phyloP scores from a whole-genome alignment of 1,139 yeast species.

The Hansenula lynferdii region DNA sequence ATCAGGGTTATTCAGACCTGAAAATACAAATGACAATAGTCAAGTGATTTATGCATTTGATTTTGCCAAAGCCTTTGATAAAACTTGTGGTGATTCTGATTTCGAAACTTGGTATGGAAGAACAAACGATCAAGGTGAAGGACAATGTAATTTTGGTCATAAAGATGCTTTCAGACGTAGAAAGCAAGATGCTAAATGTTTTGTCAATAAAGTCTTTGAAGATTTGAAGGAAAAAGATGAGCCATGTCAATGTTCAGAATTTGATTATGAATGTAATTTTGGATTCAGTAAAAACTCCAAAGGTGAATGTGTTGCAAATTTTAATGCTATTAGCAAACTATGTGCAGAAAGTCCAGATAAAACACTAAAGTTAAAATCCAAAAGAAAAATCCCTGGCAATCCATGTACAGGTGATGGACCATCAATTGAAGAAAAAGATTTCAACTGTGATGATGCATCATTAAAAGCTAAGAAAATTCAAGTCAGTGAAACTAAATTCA shows the following conservation, averaged over 20 bases:
- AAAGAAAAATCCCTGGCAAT: slow-evolving; percentile 43
- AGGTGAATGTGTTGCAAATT: slow-evolving; percentile 51
- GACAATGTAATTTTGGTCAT: slow-evolving; percentile 71
- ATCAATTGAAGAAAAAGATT: slow-evolving; percentile 14
- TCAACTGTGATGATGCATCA: slow-evolving; percentile 24
- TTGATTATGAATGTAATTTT: slow-evolving; percentile 70
- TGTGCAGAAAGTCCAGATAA: slow-evolving; percentile 27
- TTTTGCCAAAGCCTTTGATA: slow-evolving; percentile 53
- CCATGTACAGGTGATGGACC: slow-evolving; percentile 31
- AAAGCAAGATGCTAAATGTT: slow-evolving; percentile 65
- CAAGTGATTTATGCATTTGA: slow-evolving; percentile 42
- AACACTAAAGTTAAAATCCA: slow-evolving; percentile 18
- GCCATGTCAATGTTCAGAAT: slow-evolving; percentile 59
- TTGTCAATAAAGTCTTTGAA: slow-evolving; percentile 53
- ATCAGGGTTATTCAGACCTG: slow-evolving; percentile 37
- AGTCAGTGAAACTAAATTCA: slow-evolving; percentile 25
- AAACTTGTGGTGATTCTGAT: slow-evolving; percentile 51
- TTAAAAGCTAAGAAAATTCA: slow-evolving; percentile 14
- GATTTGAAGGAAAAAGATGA: slow-evolving; percentile 54
- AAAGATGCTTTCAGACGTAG: slow-evolving; percentile 64
- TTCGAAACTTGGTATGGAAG: slow-evolving; percentile 69
- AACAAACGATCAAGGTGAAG: slow-evolving; percentile 39
- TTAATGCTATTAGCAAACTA: slow-evolving; percentile 21
- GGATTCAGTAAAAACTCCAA: slow-evolving; percentile 45
- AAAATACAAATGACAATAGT: slow-evolving; percentile 16